Conservation (phyloP, 345 rosid genomes). For the Erucastrum elatum region DNA sequence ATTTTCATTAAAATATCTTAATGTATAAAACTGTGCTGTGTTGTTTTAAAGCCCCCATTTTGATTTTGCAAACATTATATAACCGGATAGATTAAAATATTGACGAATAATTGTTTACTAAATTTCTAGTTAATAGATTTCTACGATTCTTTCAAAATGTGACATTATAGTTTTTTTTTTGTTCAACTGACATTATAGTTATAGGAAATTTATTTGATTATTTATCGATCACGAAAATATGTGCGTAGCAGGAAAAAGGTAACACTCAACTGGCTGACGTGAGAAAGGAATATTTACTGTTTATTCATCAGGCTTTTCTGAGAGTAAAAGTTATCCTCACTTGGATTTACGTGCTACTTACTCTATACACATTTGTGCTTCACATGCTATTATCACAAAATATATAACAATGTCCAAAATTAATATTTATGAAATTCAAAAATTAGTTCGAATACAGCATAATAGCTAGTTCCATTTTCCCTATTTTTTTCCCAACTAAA, state of each 20-base stretch:
- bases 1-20: background rate
- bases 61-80: background rate
- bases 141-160: background rate
- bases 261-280: background rate
- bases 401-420: background rate
- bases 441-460: background rate
- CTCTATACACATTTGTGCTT: constrained; percentile 12
- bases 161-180: background rate
- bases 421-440: background rate
- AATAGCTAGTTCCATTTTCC: background rate
- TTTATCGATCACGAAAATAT: background rate
- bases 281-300: constrained; percentile 22
- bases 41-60: background rate
- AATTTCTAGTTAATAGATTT: background rate
- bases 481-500: no score
- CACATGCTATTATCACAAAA: background rate
- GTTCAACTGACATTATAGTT: background rate
- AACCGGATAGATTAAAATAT: background rate
- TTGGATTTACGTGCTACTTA: constrained; percentile 8
- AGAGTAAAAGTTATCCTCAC: background rate
- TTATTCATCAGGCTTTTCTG: constrained; percentile 15
- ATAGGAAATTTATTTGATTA: background rate
- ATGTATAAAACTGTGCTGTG: background rate
- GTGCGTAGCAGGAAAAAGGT: background rate
- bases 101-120: no score